A percentile compares a stretch with the other conserved stretches of the same genome.
These are phyloP conservation scores for Bacterosira constricta DNA, from an alignment of 108 stramenopile genomes.

Conservation along the genomic window DNA sequence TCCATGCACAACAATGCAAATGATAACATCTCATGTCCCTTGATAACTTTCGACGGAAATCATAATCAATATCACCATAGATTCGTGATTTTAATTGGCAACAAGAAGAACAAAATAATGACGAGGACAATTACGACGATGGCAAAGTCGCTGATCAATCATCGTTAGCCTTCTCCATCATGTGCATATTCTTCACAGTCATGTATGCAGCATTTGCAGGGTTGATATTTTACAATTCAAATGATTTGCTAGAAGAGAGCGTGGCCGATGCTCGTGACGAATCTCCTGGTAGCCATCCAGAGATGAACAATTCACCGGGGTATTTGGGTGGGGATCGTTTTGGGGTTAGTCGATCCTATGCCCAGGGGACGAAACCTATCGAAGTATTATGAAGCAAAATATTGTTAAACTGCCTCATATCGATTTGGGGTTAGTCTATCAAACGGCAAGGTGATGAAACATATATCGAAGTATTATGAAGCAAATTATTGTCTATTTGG, in stretches of 20 bases:
- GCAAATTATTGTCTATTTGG: constrained; percentile 30
- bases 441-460: background rate
- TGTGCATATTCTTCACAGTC: constrained; percentile 86
- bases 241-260: constrained; percentile 69
- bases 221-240: constrained; percentile 58
- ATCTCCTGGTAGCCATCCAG: too few relatives aligned
- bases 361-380: constrained; percentile 16
- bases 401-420: too few relatives aligned
- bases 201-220: constrained; percentile 78
- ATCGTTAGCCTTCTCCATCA: constrained; percentile 73
- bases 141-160: constrained; percentile 53
- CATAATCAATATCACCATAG: too few relatives aligned
- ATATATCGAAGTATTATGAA: constrained; percentile 35
- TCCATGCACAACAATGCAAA: too few relatives aligned
- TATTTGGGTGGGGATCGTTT: constrained; percentile 44
- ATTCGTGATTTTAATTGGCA: constrained; percentile 44
- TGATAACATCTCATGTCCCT: too few relatives aligned
- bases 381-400: constrained; percentile 25
- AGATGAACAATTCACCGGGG: constrained; percentile 23
- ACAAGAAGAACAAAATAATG: constrained; percentile 52
- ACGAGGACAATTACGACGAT: constrained; percentile 22
- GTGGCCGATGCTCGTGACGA: constrained; percentile 62
- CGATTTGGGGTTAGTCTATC: constrained; percentile 33
- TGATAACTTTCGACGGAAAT: too few relatives aligned
- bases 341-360: constrained; percentile 22